phyloP scores from a whole-genome alignment of 2,329 filamentous ascomycete species.

The Penicillium hordei region DNA sequence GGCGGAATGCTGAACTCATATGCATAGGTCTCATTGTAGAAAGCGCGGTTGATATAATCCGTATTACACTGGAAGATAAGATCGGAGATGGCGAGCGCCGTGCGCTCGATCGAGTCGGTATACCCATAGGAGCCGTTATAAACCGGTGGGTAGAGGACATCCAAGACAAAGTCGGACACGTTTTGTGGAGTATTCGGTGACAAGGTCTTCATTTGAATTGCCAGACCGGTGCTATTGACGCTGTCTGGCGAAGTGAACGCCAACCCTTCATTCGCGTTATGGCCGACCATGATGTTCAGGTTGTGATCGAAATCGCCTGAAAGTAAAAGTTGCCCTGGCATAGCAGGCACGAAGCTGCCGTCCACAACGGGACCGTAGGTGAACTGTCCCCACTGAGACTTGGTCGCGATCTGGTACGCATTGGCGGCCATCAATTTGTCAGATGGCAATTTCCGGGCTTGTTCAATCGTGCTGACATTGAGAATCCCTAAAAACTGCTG shows the following conservation, averaged over 20 bases:
- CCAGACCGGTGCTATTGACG: slow-evolving; percentile 24
- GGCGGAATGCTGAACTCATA: slow-evolving; percentile 57
- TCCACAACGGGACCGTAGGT: slow-evolving; percentile 51
- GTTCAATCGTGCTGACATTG: slow-evolving; percentile 47
- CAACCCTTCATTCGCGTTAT: slow-evolving; percentile 48
- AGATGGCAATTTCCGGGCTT: slow-evolving; percentile 46
- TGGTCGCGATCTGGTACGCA: slow-evolving; percentile 40
- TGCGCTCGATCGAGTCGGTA: slow-evolving; percentile 45
- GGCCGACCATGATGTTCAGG: slow-evolving; percentile 48
- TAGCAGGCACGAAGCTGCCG: slow-evolving; percentile 49
- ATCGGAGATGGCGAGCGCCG: slow-evolving; percentile 46
- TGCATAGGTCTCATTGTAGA: slow-evolving; percentile 51
- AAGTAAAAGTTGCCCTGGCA: slow-evolving; percentile 49
- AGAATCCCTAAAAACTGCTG: slow-evolving; percentile 42
- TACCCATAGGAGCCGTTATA: slow-evolving; percentile 52
- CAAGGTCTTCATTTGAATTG: slow-evolving; percentile 17
- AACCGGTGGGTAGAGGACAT: slow-evolving; percentile 53
- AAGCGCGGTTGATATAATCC: slow-evolving; percentile 53
- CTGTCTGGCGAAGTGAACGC: slow-evolving; percentile 41
- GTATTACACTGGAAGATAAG: slow-evolving; percentile 54
- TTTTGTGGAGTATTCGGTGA: slow-evolving; percentile 27
- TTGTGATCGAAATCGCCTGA: slow-evolving; percentile 47
- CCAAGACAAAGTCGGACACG: slow-evolving; percentile 45
- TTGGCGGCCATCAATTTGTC: slow-evolving; percentile 47
- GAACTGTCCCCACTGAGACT: slow-evolving; percentile 44